Conservation (phyloP, 441 rosid genomes). For the Eutrema salsugineum region DNA sequence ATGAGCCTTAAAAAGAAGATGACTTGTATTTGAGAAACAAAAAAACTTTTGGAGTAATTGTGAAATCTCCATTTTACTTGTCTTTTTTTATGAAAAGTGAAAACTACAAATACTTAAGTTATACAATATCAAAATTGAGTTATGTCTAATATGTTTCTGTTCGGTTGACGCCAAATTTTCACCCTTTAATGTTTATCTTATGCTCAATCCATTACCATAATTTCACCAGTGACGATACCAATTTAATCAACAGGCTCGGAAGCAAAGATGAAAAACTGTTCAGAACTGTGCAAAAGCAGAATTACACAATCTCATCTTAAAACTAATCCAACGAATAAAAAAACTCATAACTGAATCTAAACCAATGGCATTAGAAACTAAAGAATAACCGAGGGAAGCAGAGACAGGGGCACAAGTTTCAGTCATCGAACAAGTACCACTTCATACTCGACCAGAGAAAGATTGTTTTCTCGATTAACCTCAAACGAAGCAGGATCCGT, state of each 20-base stretch:
- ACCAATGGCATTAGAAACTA: neutral
- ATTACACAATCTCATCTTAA: neutral
- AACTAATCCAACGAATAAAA: neutral
- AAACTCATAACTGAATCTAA: neutral
- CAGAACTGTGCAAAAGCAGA: neutral
- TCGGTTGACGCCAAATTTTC: neutral
- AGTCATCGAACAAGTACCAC: constrained; percentile 35
- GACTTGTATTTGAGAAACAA: neutral
- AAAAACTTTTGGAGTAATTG: constrained; percentile 7
- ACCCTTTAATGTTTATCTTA: neutral
- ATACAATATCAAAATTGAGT: constrained; percentile 13
- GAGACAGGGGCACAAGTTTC: neutral
- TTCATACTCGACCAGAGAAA: constrained; percentile 74
- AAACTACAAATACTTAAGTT: neutral
- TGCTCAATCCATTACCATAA: neutral
- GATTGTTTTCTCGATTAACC: constrained; percentile 58
- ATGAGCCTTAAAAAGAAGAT: constrained; percentile 3
- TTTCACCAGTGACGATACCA: neutral
- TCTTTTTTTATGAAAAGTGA: constrained; percentile 18
- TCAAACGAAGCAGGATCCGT: constrained; percentile 45
- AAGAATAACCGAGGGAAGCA: neutral
- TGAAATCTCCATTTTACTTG: constrained; percentile 6
- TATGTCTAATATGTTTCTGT: neutral
- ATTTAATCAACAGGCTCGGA: neutral
- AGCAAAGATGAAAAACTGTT: neutral